Base-by-base conservation (phyloP, 2,329 filamentous ascomycete genomes). In the Triangularia setosa region DNA sequence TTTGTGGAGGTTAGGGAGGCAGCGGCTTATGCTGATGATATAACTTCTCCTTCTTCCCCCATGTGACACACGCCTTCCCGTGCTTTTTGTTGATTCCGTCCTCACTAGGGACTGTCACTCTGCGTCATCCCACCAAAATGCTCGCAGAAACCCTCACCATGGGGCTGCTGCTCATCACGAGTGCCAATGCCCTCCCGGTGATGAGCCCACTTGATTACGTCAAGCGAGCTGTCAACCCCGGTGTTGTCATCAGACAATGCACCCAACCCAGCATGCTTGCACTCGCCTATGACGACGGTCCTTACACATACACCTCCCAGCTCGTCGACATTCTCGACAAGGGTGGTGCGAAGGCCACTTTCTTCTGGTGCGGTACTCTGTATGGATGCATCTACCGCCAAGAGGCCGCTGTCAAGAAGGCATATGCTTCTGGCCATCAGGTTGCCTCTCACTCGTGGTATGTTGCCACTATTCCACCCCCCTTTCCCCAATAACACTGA, bases 221-320 rank as follows among this genome's bases (percentile, higher is more conserved):
- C 66, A 79, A 78, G 62, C 76, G 79, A 6, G 75, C 76, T 2
- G 75, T 78, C 30, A 75, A 72, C 11, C 72, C 78, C 1, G 81
- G 81, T 14, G 74, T 76, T 24, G 78, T 83, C 35, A 80, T 81
- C 66, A 78, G 76, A 8, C 76, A 79, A 67, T 83, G 81, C 73
- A 72, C 72, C 62, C 76, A 75, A 63, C 77, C 81, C 0, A 78
- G 78, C 12, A 75, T 79, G 48, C 72, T 85, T 2, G 81, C 82
- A 0, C 76, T 84, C n/a, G 81, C 82, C 1, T 84, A 82, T 65
- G 83, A 85, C 62, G 83, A 85, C 61, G 82, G 82, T 0, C 83
- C 83, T 1, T 82, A 80, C 64, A 72, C 77, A 61, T 84, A 80
- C 70, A 85, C 82, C 0, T 76, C 73, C 2, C 74, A 76, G 55